Conservation (phyloP, 1,139 yeast species). For the Scheffersomyces quercinus region DNA sequence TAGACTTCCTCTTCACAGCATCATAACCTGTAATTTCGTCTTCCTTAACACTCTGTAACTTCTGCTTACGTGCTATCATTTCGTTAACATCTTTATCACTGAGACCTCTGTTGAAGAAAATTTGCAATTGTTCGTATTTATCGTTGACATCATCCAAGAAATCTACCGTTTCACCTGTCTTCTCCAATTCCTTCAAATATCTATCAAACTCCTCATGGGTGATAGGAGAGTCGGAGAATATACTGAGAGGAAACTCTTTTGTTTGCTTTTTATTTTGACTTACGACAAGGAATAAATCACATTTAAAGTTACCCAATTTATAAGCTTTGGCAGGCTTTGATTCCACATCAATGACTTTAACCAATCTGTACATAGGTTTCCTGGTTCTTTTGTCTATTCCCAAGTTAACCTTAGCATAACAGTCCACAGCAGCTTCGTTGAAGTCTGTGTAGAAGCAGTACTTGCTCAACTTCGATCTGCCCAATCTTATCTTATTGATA, state of each 20-base stretch:
- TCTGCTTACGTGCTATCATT: conserved; percentile 70
- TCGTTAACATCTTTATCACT: conserved; percentile 77
- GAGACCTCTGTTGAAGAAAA: conserved; percentile 63
- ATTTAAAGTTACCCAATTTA: conserved; percentile 52
- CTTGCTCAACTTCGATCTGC: conserved; percentile 72
- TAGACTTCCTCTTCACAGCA: conserved; percentile 75
- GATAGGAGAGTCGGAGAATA: conserved; percentile 76
- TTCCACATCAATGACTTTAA: conserved; percentile 68
- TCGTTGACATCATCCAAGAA: conserved; percentile 64
- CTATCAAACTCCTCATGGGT: conserved; percentile 69
- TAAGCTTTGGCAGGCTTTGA: conserved; percentile 57
- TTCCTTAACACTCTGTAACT: conserved; percentile 55
- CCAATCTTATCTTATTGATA: conserved; percentile 70
- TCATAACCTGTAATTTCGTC: conserved; percentile 48
- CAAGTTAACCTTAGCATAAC: conserved; percentile 80
- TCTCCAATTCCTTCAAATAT: conserved; percentile 61
- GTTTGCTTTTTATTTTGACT: conserved; percentile 68
- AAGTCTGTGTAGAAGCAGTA: conserved; percentile 84
- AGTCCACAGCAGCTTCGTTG: conserved; percentile 64
- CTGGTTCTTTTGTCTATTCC: conserved; percentile 68
- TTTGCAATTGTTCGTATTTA: conserved; percentile 61
- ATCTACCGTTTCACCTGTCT: conserved; percentile 63
- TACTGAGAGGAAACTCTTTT: conserved; percentile 71
- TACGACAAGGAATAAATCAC: conserved; percentile 64
- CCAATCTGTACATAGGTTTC: conserved; percentile 76